These are phyloP conservation scores for Phoma sp. DNA, from an alignment of 2,329 filamentous ascomycete genomes.

Conservation along the genomic window DNA sequence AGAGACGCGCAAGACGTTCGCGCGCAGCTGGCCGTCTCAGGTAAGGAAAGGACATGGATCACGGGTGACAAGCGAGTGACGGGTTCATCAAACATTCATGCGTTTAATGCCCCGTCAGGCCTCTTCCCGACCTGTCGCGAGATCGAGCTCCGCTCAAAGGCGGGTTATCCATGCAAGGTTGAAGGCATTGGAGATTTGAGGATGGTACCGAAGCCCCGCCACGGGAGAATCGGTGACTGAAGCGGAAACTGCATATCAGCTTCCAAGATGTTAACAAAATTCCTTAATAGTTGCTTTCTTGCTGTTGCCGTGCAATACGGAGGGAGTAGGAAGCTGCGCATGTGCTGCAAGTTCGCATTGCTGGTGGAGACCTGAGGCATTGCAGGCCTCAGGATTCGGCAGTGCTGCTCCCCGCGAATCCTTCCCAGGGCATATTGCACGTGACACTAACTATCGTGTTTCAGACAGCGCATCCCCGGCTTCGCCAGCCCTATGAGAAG, in stretches of 20 bases:
- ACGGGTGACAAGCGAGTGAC: conserved; percentile 34
- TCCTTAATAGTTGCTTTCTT: background rate
- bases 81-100: conserved; percentile 46
- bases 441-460: conserved; percentile 10
- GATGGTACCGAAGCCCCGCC: conserved; percentile 20
- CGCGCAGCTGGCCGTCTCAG: conserved; percentile 44
- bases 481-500: conserved; percentile 16
- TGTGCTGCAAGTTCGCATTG: background rate
- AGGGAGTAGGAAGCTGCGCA: background rate
- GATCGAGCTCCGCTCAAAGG: conserved; percentile 19
- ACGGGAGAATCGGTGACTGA: conserved; percentile 1
- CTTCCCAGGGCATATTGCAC: background rate
- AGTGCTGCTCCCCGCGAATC: background rate
- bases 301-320: background rate
- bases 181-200: conserved; percentile 34
- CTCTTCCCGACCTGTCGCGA: conserved; percentile 39
- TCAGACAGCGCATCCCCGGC: conserved; percentile 9
- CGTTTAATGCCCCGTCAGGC: conserved; percentile 44
- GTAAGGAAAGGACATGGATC: conserved; percentile 40
- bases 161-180: conserved; percentile 32
- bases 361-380: conserved; percentile 12
- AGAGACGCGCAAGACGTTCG: conserved; percentile 28
- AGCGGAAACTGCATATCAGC: background rate
- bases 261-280: background rate
- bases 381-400: conserved; percentile 10